A percentile compares a stretch with the other conserved stretches of the same genome.
phyloP scores from a whole-genome alignment of 2,329 filamentous ascomycete species.

The Aspergillus niger region DNA sequence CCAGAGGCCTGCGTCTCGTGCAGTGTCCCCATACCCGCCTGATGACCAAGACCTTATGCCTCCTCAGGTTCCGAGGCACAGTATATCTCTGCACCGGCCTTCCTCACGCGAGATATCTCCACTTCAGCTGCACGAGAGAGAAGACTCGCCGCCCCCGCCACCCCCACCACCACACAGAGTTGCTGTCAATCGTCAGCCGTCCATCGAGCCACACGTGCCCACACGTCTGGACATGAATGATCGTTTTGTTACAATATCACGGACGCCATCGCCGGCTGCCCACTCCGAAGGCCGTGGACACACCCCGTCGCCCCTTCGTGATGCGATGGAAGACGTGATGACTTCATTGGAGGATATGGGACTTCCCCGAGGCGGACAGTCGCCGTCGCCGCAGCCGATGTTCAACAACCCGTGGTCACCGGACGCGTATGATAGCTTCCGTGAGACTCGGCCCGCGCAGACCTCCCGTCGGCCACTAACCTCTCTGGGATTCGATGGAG shows the following conservation, averaged over 20 bases:
- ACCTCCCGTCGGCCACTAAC: constrained; percentile 64
- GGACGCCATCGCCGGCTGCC: constrained; percentile 52
- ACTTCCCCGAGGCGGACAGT: constrained; percentile 55
- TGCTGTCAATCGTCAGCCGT: constrained; percentile 48
- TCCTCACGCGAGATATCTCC: constrained; percentile 30
- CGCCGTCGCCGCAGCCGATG: constrained; percentile 58
- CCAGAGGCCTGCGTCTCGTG: constrained; percentile 15
- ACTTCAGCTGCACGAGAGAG: constrained; percentile 50
- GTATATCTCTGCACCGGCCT: constrained; percentile 12
- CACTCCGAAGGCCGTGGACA: constrained; percentile 66
- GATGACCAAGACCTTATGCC: constrained; percentile 12
- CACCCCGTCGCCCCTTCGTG: constrained; percentile 87
- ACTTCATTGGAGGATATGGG: constrained; percentile 88
- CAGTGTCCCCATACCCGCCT: constrained; percentile 16
- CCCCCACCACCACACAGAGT: constrained; percentile 77
- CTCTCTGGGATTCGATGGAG: constrained; percentile 67
- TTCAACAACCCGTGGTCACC: constrained; percentile 77
- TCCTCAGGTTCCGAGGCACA: constrained; percentile 18
- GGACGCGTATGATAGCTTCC: constrained; percentile 71
- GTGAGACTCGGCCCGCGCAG: constrained; percentile 35
- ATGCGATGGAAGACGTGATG: constrained; percentile 98
- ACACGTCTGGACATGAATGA: constrained; percentile 44
- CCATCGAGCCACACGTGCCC: constrained; percentile 31
- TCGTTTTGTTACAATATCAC: constrained; percentile 39
- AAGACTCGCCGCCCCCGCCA: constrained; percentile 78